These are phyloP conservation scores for Fusarium heterosporum DNA, from an alignment of 2,329 filamentous ascomycete species.

Conservation along the genomic window DNA sequence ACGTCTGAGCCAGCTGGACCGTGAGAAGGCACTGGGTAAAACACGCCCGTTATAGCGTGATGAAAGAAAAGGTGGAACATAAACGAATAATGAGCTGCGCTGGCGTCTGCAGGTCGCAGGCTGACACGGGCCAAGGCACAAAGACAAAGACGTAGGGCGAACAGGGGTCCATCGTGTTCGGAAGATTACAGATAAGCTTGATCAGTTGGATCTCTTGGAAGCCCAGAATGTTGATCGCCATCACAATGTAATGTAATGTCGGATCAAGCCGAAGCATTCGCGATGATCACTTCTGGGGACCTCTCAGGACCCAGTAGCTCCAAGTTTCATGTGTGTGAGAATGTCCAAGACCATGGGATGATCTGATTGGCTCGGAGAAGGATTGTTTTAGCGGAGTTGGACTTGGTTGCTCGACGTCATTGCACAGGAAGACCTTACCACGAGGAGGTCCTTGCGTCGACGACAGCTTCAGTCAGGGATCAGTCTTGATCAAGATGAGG, in stretches of 20 bases:
- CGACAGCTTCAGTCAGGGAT: conserved; percentile 29
- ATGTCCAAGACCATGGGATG: background rate
- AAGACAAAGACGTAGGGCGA: conserved; percentile 2
- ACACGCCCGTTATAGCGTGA: background rate
- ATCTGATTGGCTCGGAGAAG: conserved; percentile 30
- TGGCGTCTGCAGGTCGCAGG: conserved; percentile 30
- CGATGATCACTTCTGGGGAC: conserved; percentile 43
- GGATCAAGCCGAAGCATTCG: conserved; percentile 36
- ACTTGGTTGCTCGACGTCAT: conserved; percentile 42
- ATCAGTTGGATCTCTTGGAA: conserved; percentile 14
- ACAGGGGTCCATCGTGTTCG: conserved; percentile 16
- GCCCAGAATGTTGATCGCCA: conserved; percentile 9
- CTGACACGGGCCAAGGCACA: conserved; percentile 29
- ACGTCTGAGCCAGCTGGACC: conserved; percentile 10
- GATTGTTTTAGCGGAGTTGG: conserved; percentile 12
- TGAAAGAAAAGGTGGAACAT: conserved; percentile 23
- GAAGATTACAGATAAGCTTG: conserved; percentile 12
- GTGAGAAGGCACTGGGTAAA: conserved; percentile 18
- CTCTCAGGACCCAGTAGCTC: conserved; percentile 4
- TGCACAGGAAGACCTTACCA: conserved; percentile 29
- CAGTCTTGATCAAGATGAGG: background rate
- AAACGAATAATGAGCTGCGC: conserved; percentile 1
- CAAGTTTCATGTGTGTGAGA: conserved; percentile 17
- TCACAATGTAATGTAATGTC: conserved; percentile 33
- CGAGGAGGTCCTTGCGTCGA: conserved; percentile 37